phyloP scores from a whole-genome alignment of 257 asterid species.

The Penstemon barbatus region DNA sequence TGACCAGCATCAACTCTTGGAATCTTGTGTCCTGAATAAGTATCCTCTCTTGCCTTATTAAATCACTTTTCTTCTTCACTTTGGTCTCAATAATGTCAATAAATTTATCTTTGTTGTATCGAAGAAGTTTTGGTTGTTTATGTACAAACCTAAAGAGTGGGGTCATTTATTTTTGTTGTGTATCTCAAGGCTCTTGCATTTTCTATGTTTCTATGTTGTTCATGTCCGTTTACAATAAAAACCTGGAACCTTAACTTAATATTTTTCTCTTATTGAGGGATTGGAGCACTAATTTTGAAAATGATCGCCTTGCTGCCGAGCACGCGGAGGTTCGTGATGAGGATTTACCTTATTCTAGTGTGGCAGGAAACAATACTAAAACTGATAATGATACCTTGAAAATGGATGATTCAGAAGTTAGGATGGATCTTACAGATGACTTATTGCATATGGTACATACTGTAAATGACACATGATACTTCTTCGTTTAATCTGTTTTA shows the following conservation, averaged over 20 bases:
- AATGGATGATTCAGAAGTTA: slow-evolving; percentile 60
- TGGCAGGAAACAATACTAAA: slow-evolving; percentile 36
- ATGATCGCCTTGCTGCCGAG: slow-evolving; percentile 39
- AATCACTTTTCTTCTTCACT: not conserved
- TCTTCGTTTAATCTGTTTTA: not conserved
- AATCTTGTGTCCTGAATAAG: not conserved
- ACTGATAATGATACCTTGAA: slow-evolving; percentile 32
- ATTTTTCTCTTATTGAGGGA: slow-evolving; percentile 51
- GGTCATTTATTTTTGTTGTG: not conserved
- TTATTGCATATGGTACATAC: slow-evolving; percentile 82
- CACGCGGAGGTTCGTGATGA: slow-evolving; percentile 33
- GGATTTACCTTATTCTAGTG: slow-evolving; percentile 36
- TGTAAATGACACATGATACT: not conserved
- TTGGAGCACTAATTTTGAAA: slow-evolving; percentile 54
- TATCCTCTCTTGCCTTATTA: not conserved
- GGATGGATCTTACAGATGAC: slow-evolving; percentile 98
- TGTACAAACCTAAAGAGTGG: not conserved
- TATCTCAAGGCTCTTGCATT: not conserved
- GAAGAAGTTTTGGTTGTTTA: not conserved
- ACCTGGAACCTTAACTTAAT: slow-evolving; percentile 9
- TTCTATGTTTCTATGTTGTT: not conserved
- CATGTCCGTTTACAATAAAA: not conserved
- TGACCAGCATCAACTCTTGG: not conserved
- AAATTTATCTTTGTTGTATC: not conserved
- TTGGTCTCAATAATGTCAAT: not conserved